Evolutionary conservation across 2,329 filamentous ascomycete genomes (phyloP).

Genomic region (Botrytis hyacinthi): DNA sequence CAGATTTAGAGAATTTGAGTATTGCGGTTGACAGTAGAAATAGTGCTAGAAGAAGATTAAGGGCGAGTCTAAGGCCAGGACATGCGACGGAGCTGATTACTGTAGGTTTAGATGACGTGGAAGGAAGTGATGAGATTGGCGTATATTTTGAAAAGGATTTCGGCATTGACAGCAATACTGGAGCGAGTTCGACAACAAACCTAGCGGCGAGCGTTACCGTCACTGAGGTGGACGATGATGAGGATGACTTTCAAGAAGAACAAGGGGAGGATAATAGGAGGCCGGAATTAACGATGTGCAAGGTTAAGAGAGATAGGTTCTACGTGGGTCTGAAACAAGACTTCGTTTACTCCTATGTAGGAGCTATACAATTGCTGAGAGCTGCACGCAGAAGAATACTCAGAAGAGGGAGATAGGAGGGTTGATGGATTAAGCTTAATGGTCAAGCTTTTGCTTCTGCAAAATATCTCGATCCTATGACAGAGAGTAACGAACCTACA

Average conservation of each 20-base stretch:
- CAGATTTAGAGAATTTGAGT: conserved; percentile 31
- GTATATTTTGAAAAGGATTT: conserved; percentile 34
- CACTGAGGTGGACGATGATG: conserved; percentile 14
- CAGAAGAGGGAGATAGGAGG: conserved; percentile 6
- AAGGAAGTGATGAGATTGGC: conserved; percentile 21
- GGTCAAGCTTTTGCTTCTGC: neutral
- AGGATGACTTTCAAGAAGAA: neutral
- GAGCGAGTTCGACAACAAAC: neutral
- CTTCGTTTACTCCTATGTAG: conserved; percentile 24
- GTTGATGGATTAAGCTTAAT: neutral
- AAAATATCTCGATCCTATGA: neutral
- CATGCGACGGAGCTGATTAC: conserved; percentile 33
- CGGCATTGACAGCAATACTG: conserved; percentile 9
- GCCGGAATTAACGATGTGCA: conserved; percentile 33
- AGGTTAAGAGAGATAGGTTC: conserved; percentile 35
- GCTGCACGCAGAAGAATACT: conserved; percentile 25
- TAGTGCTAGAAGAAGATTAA: conserved; percentile 34
- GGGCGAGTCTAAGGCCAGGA: conserved; percentile 37
- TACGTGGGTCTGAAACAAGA: conserved; percentile 19
- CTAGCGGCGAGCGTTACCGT: neutral
- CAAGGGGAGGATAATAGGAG: conserved; percentile 9
- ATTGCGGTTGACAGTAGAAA: conserved; percentile 36
- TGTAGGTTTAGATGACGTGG: conserved; percentile 21
- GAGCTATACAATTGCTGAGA: conserved; percentile 25
- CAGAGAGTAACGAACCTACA: no score